Evolutionary conservation across 2,329 filamentous ascomycete species (phyloP), one percentile per base, ranked within the genome.

Genomic region (Pestalotiopsis fici): DNA sequence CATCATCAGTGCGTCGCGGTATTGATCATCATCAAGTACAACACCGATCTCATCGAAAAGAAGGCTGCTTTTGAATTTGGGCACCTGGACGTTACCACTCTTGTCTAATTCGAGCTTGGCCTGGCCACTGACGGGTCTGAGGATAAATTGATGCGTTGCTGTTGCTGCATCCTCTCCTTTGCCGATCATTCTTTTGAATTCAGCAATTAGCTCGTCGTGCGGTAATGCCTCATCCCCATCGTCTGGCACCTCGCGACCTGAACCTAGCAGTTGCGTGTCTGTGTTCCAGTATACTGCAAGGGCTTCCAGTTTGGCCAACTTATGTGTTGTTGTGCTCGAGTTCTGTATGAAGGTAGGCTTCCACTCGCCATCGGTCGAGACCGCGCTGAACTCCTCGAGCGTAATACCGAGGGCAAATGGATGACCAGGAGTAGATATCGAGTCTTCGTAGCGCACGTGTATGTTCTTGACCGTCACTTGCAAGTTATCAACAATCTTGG

Each of bases 391-490:
- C 80, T 98, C 95, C 76, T 97, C 93, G 67, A 99, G 87, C 0
- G 95, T 99, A 68, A 99, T 78, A 61, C 97, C 96, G 5, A 97
- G 87, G 4, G 96, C 94, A 74, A 99, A 99, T 0, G 97, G 95
- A 78, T 99, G 96, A 0, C 94, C 95, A 0, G 95, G 95, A 11
- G 95, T 93, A 23, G 96, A 97, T 74, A 99, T 94, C 15, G 95
- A 95, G 81, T 99, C 96, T 81, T 99, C 96, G 80, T 99, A 99
- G 74, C 96, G 93, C 71, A 99, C 89, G 79, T 99, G 96, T 68
- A 99, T 97, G 78, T 98, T 99, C 85, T 97, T 98, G 80, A 99
- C 91, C 27, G 93, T 96, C 74, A 99, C 93, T 80, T 99, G 96
- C 54, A 99, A 86, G 76, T 99, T 99, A 85, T 99, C 96, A 76